A percentile compares a stretch with the other conserved stretches of the same genome.
These are phyloP conservation scores for Ambispora gerdemannii DNA, from an alignment of 192 early-diverging fungal species.

Conservation along the genomic window DNA sequence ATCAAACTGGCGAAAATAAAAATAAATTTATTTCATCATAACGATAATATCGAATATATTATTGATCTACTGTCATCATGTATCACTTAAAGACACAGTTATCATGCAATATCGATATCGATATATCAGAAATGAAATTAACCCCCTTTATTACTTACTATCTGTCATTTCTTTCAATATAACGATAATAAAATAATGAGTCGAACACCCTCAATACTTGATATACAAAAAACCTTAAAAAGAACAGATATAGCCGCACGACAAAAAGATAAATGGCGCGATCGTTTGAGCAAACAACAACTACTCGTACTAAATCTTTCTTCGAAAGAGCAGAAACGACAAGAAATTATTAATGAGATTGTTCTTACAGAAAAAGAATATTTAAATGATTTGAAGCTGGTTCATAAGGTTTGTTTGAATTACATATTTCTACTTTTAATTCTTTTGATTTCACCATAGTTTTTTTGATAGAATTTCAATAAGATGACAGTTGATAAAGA, in stretches of 20 bases:
- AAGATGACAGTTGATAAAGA: background rate
- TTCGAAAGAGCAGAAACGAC: background rate
- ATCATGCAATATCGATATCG: too few species aligned
- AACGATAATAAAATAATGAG: background rate
- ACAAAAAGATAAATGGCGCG: conserved; percentile 10
- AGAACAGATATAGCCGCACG: background rate
- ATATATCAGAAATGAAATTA: too few species aligned
- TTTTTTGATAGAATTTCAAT: background rate
- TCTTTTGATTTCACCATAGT: too few species aligned
- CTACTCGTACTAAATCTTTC: background rate
- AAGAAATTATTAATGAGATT: conserved; percentile 10
- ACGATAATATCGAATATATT: too few species aligned
- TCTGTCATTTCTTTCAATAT: background rate
- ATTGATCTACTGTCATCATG: too few species aligned
- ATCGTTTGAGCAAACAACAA: background rate
- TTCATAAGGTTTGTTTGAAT: background rate
- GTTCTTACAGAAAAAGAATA: conserved; percentile 1
- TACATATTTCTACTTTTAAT: too few species aligned
- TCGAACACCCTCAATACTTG: background rate
- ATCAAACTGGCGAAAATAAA: too few species aligned
- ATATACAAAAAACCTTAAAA: background rate
- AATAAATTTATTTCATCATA: too few species aligned
- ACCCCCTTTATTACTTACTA: too few species aligned
- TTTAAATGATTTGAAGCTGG: background rate
- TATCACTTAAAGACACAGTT: too few species aligned